These are phyloP conservation scores for Chamaecyparis obtusa DNA, from an alignment of 75 land plant genomes.

Conservation along the genomic window DNA sequence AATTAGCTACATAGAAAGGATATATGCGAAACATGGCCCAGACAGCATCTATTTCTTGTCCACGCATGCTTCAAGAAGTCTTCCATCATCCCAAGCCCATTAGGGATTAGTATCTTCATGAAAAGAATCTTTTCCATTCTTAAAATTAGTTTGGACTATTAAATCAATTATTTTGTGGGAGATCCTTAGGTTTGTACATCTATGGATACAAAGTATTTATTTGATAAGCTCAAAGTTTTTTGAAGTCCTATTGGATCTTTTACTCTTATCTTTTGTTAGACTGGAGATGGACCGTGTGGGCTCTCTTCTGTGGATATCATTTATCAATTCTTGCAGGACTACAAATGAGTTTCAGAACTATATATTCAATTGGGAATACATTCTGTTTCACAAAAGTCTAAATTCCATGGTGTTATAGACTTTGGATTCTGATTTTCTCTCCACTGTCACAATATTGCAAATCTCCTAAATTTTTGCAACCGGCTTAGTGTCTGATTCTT, in stretches of 20 bases:
- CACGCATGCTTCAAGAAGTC: background rate
- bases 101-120: background rate
- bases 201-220: background rate
- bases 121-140: background rate
- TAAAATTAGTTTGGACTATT: background rate
- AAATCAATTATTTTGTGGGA: background rate
- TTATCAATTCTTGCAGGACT: background rate
- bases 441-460: background rate
- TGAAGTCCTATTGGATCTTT: background rate
- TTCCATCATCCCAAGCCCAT: background rate
- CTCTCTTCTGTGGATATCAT: background rate
- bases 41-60: background rate
- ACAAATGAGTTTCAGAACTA: background rate
- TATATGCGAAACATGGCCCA: background rate
- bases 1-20: background rate
- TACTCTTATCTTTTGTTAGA: background rate
- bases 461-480: background rate
- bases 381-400: background rate
- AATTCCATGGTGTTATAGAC: background rate
- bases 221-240: background rate
- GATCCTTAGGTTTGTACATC: background rate
- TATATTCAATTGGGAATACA: background rate
- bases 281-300: background rate
- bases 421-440: background rate
- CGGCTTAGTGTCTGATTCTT: background rate